Evolutionary conservation across 352 stramenopile genomes (phyloP), one percentile per base, ranked within the genome.

Genomic region (Phytophthora melonis): DNA sequence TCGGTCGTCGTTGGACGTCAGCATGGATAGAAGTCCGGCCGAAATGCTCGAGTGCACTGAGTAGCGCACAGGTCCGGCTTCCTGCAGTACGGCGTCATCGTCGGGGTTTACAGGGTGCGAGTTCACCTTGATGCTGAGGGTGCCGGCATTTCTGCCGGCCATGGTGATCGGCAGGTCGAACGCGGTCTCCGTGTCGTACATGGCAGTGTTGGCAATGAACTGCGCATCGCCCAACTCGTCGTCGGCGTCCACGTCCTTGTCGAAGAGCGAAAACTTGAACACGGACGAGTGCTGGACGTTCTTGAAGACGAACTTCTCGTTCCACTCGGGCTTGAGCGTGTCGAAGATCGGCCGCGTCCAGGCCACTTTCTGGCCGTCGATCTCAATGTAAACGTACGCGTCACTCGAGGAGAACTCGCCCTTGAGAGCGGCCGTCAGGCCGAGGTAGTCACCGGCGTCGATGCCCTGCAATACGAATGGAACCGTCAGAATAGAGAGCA

Each of bases 241-340:
- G 57, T 77, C 75, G 0, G 65, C 64, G 47, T 72, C 39, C 25
- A 79, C 43, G 36, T 81, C 71, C 58, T 76, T 81, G 64, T 81
- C 75, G 34, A 79, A 67, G 41, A 81, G 36, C 3, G 54, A 70
- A 4, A 81, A 45, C 36, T 77, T 81, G 64, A 66, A 81, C n/a
- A 62, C 43, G 5, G 43, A 34, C 23, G 75, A 58, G 64, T 73
- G 52, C 27, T 63, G 68, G 3, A 79, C 66, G 47, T 79, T 79
- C 47, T 69, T 71, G 55, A 81, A 81, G 34, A 55, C 72, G 32
- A 81, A 81, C 30, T 60, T 77, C 52, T 81, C 75, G 56, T 81
- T 79, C 75, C 75, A 81, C n/a, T 50, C 47, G 30, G 75, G 75
- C 14, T 79, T 58, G 34, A 76, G 63, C 10, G 71, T 74, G 45